These are phyloP conservation scores for Penicillium sp. DNA, from an alignment of 2,329 filamentous ascomycete species.

Conservation along the genomic window DNA sequence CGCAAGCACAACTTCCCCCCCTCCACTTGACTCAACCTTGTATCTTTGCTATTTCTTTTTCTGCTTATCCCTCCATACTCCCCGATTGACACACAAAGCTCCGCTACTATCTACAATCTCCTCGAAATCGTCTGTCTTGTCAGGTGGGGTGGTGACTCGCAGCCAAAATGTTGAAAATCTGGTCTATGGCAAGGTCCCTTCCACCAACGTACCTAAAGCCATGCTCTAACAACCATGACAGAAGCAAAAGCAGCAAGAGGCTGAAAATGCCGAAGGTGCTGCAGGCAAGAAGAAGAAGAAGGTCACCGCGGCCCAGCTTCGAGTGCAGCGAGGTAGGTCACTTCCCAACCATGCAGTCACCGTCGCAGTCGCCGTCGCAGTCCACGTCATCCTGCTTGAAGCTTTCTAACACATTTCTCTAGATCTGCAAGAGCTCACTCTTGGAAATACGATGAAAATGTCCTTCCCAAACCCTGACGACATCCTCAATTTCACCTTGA, in stretches of 20 bases:
- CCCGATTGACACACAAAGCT: background rate
- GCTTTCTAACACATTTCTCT: background rate
- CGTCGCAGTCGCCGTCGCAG: background rate
- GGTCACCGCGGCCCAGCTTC: constrained; percentile 91
- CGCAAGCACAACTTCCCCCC: constrained; percentile 6
- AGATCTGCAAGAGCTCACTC: constrained; percentile 52
- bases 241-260: constrained; percentile 88
- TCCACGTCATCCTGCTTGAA: background rate
- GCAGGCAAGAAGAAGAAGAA: constrained; percentile 91
- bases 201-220: background rate
- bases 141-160: constrained; percentile 26
- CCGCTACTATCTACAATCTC: background rate
- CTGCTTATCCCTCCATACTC: too few species aligned
- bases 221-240: constrained; percentile 25
- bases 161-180: constrained; percentile 93
- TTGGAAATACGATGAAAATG: constrained; percentile 59
- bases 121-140: constrained; percentile 6
- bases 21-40: background rate
- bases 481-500: constrained; percentile 55
- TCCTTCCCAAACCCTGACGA: constrained; percentile 61
- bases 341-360: background rate
- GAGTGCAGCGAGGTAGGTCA: constrained; percentile 84
- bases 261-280: constrained; percentile 85
- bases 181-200: constrained; percentile 78
- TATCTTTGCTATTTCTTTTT: background rate